Percentiles rank a stretch among this genome's conserved stretches.
These are phyloP conservation scores for Populus tremula DNA, from an alignment of 345 rosid genomes.

Conservation along the genomic window DNA sequence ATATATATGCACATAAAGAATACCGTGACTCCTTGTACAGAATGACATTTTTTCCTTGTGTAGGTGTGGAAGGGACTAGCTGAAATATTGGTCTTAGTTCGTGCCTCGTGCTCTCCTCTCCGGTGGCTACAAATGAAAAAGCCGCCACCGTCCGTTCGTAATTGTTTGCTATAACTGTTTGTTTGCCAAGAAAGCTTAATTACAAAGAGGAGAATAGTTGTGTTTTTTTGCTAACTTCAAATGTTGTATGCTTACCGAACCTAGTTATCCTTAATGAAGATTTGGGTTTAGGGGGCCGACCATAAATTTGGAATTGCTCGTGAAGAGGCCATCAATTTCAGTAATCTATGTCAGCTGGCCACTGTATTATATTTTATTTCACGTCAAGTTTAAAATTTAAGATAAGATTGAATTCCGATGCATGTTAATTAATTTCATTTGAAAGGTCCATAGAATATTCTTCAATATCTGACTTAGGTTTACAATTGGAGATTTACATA, in stretches of 20 bases:
- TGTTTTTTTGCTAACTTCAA: neutral
- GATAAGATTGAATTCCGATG: neutral
- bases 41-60: neutral
- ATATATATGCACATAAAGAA: neutral
- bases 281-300: neutral
- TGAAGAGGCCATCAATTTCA: neutral
- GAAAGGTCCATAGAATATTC: neutral
- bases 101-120: neutral
- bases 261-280: neutral
- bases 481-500: neutral
- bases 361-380: neutral
- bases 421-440: neutral
- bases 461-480: neutral
- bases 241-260: neutral
- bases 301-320: neutral
- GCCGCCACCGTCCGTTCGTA: constrained; percentile 6
- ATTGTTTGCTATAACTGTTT: neutral
- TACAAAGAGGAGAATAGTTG: neutral
- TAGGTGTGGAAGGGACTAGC: constrained; percentile 10
- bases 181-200: constrained; percentile 7
- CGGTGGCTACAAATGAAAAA: constrained; percentile 16
- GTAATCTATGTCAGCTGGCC: neutral
- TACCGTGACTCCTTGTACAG: too few relatives aligned
- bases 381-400: neutral
- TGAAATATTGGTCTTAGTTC: constrained; percentile 9